These are phyloP conservation scores for Vigna mungo DNA, from an alignment of 306 rosid genomes.

Conservation along the genomic window DNA sequence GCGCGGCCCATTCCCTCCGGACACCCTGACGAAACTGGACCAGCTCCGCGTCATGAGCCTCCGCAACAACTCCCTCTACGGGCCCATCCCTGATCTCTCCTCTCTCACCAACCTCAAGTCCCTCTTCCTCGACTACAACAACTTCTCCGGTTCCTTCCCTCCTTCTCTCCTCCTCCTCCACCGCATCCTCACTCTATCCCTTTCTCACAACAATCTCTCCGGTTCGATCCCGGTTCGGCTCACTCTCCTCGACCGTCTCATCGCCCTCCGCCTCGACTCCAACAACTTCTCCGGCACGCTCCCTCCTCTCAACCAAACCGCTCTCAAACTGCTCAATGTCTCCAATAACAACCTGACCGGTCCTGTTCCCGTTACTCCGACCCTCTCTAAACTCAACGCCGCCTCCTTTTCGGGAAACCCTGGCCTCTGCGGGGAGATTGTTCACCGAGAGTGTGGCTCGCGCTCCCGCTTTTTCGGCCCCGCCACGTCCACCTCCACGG, in stretches of 20 bases:
- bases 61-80: constrained; percentile 77
- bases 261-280: constrained; percentile 60
- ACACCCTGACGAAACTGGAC: constrained; percentile 69
- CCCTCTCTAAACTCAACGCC: constrained; percentile 59
- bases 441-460: constrained; percentile 57
- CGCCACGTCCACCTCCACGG: constrained; percentile 38
- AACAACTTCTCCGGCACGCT: constrained; percentile 67
- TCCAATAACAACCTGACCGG: constrained; percentile 77
- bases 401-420: constrained; percentile 65
- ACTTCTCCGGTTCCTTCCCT: constrained; percentile 74
- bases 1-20: constrained; percentile 60
- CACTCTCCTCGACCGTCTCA: constrained; percentile 60
- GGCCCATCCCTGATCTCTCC: constrained; percentile 85
- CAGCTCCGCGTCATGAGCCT: constrained; percentile 84
- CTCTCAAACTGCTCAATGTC: constrained; percentile 55
- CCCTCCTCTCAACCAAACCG: constrained; percentile 72
- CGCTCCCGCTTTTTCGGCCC: constrained; percentile 68
- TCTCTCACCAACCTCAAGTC: constrained; percentile 68
- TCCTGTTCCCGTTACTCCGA: constrained; percentile 55
- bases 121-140: constrained; percentile 65
- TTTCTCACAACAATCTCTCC: constrained; percentile 65
- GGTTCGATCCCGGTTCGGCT: constrained; percentile 61
- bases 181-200: constrained; percentile 64
- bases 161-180: constrained; percentile 65
- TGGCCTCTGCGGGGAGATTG: constrained; percentile 77